These are phyloP conservation scores for Saururus chinensis DNA, from an alignment of 164 flowering plant species.

Conservation along the genomic window DNA sequence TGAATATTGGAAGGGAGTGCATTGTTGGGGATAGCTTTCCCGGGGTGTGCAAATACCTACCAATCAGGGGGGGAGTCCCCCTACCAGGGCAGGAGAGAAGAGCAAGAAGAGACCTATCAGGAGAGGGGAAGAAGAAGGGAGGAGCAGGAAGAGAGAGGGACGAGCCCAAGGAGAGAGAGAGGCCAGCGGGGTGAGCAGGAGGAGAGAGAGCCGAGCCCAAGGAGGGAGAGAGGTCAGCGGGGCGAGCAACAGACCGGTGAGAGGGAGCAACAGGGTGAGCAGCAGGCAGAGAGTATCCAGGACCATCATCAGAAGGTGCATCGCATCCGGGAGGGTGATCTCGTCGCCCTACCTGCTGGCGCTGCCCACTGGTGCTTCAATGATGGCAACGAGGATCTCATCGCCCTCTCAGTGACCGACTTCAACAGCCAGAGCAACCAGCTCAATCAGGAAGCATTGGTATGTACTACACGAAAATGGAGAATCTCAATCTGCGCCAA, in stretches of 20 bases:
- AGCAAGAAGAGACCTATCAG: neutral
- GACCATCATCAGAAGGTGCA: conserved; percentile 62
- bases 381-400: conserved; percentile 33
- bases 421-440: conserved; percentile 43
- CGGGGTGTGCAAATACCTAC: conserved; percentile 37
- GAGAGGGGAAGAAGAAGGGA: neutral
- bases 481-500: neutral
- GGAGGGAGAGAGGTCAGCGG: too few species aligned
- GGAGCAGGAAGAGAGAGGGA: neutral
- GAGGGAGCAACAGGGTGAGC: too few species aligned
- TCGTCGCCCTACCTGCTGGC: conserved; percentile 54
- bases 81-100: conserved; percentile 10
- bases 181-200: neutral
- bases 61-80: conserved; percentile 10
- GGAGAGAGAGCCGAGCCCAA: neutral
- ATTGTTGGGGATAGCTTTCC: conserved; percentile 17
- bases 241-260: neutral
- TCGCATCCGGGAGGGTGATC: conserved; percentile 30
- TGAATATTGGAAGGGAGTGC: conserved; percentile 20
- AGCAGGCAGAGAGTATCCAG: neutral
- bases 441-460: conserved; percentile 38
- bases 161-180: neutral
- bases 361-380: conserved; percentile 47
- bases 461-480: conserved; percentile 10
- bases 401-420: conserved; percentile 37